These are phyloP conservation scores for Arthroderma sp. DNA, from an alignment of 2,329 filamentous ascomycete species.

Conservation along the genomic window DNA sequence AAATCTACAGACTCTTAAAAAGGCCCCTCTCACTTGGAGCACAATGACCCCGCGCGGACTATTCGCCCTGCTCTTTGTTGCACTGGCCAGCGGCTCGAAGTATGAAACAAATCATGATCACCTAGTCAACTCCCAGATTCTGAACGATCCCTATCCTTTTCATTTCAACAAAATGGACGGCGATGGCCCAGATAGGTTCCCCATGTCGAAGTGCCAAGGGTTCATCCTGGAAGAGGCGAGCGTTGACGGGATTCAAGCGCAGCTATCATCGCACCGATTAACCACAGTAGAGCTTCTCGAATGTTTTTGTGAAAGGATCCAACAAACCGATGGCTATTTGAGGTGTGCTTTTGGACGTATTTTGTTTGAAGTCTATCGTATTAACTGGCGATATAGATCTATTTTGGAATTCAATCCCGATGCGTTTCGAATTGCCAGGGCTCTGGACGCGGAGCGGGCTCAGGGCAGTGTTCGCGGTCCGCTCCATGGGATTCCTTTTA, in stretches of 20 bases:
- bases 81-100: too few species aligned
- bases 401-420: constrained; percentile 58
- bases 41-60: too few species aligned
- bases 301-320: constrained; percentile 51
- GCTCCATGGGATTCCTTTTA: constrained; percentile 62
- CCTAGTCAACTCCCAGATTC: constrained; percentile 22
- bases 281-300: constrained; percentile 45
- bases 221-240: constrained; percentile 55
- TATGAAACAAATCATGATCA: too few species aligned
- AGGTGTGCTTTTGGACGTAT: constrained; percentile 34
- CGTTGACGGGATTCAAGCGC: constrained; percentile 52
- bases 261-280: constrained; percentile 41
- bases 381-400: constrained; percentile 13
- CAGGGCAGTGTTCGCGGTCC: constrained; percentile 46
- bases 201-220: constrained; percentile 49
- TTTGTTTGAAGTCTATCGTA: neutral
- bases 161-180: constrained; percentile 27
- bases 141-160: constrained; percentile 21
- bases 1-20: too few species aligned
- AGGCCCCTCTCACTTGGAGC: too few species aligned
- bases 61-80: too few species aligned
- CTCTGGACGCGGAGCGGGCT: constrained; percentile 50
- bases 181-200: constrained; percentile 40
- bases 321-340: constrained; percentile 52
- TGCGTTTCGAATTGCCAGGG: constrained; percentile 45